phyloP scores from a whole-genome alignment of 805 yeast genomes.

The Torulaspora indica region DNA sequence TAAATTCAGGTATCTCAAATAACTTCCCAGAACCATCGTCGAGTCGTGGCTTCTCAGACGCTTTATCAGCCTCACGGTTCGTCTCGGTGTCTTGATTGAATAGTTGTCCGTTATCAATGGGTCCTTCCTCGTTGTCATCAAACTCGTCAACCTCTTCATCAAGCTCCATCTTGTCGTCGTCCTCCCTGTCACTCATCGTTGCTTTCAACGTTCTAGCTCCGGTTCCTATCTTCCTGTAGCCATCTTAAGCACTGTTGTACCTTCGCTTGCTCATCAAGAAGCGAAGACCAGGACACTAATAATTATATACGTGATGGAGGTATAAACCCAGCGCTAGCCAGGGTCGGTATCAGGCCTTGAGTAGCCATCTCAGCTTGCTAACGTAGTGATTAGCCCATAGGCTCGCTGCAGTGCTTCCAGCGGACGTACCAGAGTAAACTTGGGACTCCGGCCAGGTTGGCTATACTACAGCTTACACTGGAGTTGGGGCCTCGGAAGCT shows the following conservation, averaged over 20 bases:
- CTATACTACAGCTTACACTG: too few species aligned
- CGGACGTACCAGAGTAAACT: not conserved
- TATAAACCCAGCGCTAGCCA: not conserved
- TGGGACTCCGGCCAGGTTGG: not conserved
- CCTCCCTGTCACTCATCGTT: conserved; percentile 11
- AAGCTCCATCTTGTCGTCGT: conserved; percentile 14
- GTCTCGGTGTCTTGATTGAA: conserved; percentile 16
- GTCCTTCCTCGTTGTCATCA: conserved; percentile 35
- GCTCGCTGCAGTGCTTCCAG: not conserved
- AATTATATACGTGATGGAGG: not conserved
- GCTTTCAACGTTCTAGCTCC: not conserved
- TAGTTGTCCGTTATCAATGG: conserved; percentile 23
- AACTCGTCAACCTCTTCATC: conserved; percentile 37
- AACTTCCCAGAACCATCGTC: conserved; percentile 31
- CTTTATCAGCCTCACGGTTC: conserved; percentile 15
- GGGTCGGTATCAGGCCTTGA: not conserved
- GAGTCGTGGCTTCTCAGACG: conserved; percentile 21
- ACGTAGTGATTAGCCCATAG: not conserved
- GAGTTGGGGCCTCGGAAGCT: too few species aligned
- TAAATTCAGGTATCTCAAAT: conserved; percentile 59
- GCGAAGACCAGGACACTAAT: not conserved
- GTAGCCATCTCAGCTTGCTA: not conserved
- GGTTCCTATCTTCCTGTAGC: not conserved
- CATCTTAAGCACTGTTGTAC: not conserved
- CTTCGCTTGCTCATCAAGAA: not conserved